Conservation (phyloP, 1,284 basidiomycete genomes). For the Sanghuangporus weigelae region DNA sequence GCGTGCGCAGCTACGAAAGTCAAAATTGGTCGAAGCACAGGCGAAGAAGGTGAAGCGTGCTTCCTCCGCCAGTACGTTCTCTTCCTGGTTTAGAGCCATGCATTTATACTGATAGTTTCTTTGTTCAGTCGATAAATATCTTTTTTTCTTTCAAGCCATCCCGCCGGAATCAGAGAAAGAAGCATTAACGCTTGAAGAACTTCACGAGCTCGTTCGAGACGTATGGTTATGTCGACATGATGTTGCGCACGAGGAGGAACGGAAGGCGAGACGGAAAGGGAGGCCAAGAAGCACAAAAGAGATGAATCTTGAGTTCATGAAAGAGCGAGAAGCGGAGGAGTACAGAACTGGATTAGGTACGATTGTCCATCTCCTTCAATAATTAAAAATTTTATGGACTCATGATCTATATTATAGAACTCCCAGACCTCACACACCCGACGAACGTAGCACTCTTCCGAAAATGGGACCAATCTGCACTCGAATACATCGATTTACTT, state of each 20-base stretch:
- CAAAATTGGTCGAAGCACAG: constrained; percentile 57
- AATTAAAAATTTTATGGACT: too few relatives aligned
- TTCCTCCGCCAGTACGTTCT: constrained; percentile 43
- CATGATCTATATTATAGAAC: too few relatives aligned
- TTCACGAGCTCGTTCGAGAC: constrained; percentile 64
- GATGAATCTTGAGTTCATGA: constrained; percentile 67
- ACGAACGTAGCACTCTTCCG: constrained; percentile 71
- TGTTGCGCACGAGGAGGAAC: constrained; percentile 59
- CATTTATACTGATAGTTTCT: neutral
- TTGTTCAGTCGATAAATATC: constrained; percentile 60
- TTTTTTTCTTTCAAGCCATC: constrained; percentile 76
- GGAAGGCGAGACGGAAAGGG: constrained; percentile 62
- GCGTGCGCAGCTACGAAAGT: constrained; percentile 65
- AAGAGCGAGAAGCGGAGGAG: constrained; percentile 60
- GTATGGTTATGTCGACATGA: constrained; percentile 77
- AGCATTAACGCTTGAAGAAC: constrained; percentile 56
- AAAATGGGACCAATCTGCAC: constrained; percentile 71
- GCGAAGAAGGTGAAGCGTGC: constrained; percentile 54
- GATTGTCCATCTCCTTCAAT: too few relatives aligned
- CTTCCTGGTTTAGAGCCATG: neutral
- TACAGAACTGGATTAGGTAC: constrained; percentile 83
- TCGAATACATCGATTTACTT: constrained; percentile 69
- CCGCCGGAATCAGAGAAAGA: constrained; percentile 53
- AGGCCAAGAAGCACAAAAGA: constrained; percentile 73
- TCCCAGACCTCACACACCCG: constrained; percentile 77